Conservation (phyloP, 1,284 basidiomycete species). For the Irpex sp. region DNA sequence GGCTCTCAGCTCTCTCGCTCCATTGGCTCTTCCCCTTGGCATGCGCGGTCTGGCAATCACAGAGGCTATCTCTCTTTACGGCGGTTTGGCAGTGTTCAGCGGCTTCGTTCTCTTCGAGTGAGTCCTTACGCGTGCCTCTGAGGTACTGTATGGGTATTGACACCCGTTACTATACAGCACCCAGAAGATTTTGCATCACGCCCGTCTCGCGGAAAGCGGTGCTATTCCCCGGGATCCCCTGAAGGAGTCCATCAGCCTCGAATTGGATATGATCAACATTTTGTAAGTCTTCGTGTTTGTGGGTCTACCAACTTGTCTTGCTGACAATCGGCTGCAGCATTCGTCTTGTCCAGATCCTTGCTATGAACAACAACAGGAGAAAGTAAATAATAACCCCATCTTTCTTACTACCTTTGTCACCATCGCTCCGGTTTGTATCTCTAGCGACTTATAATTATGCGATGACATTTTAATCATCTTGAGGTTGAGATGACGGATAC, state of each 20-base stretch:
- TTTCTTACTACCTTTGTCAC: background rate
- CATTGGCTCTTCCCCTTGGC: conserved; percentile 82
- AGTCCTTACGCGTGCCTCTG: conserved; percentile 22
- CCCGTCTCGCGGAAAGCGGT: conserved; percentile 70
- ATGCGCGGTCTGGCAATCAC: conserved; percentile 73
- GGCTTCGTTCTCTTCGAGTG: conserved; percentile 88
- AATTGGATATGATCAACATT: conserved; percentile 88
- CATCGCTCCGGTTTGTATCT: background rate
- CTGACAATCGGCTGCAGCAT: conserved; percentile 41
- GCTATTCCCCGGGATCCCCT: conserved; percentile 70
- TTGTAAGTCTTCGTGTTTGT: conserved; percentile 46
- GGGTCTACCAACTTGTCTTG: background rate
- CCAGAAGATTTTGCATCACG: conserved; percentile 80
- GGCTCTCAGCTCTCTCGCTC: conserved; percentile 81
- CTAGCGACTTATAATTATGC: background rate
- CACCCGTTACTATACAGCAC: conserved; percentile 40
- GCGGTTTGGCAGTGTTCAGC: conserved; percentile 84
- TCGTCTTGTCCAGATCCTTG: conserved; percentile 81
- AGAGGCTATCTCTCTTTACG: conserved; percentile 81
- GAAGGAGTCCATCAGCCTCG: conserved; percentile 74
- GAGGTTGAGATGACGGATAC: too few relatives aligned
- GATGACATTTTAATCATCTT: background rate
- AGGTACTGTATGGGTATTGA: too few relatives aligned
- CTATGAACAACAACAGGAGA: conserved; percentile 55
- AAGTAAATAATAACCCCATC: conserved; percentile 26